These are phyloP conservation scores for Solanum sitiens DNA, from an alignment of 257 asterid genomes.

Conservation along the genomic window DNA sequence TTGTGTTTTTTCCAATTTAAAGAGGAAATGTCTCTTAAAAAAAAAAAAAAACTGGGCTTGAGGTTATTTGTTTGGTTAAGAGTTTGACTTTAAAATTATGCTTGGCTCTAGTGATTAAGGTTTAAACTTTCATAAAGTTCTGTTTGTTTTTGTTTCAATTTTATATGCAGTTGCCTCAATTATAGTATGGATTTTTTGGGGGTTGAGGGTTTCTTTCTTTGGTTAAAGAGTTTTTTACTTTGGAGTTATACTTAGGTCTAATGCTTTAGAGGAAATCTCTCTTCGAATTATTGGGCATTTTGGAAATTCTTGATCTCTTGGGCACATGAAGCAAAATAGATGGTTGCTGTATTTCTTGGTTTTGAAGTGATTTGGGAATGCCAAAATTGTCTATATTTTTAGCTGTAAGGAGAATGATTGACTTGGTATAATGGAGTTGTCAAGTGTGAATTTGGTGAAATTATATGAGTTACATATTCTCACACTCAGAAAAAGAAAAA, in stretches of 20 bases:
- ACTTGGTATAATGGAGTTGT: background rate
- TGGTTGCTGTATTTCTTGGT: background rate
- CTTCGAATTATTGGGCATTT: background rate
- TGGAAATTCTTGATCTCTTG: background rate
- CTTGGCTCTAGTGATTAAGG: slow-evolving; percentile 20
- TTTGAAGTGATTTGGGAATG: background rate
- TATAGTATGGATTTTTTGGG: background rate
- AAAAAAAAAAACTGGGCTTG: background rate
- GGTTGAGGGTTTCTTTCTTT: background rate
- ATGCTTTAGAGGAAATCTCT: background rate
- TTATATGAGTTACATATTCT: background rate
- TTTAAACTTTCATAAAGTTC: slow-evolving; percentile 4
- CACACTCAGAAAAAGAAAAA: background rate
- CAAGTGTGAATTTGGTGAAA: background rate
- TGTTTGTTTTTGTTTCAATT: background rate
- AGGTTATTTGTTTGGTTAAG: background rate
- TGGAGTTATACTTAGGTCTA: background rate
- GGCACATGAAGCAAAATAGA: background rate
- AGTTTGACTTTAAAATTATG: background rate
- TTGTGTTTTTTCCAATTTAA: background rate
- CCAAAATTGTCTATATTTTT: background rate
- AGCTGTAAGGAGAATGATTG: background rate
- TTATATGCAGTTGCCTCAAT: background rate
- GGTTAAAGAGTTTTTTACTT: background rate
- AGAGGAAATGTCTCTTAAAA: background rate